Evolutionary conservation across 2,329 filamentous ascomycete genomes (phyloP).

Genomic region (Botryotinia convoluta): DNA sequence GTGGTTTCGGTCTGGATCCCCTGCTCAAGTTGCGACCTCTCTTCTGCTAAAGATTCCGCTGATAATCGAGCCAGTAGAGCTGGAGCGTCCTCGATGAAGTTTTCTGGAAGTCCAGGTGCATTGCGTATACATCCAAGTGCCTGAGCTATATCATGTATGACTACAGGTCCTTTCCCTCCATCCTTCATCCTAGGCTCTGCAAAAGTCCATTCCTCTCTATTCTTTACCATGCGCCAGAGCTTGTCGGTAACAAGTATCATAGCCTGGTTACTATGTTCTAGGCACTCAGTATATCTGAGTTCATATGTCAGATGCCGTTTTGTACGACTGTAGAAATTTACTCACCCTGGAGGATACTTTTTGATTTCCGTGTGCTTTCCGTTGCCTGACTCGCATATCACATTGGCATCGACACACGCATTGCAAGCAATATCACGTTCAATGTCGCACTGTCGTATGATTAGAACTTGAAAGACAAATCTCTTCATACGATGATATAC

Average conservation of each 20-base stretch:
- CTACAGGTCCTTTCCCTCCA: conserved; percentile 9
- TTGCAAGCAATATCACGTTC: conserved; percentile 8
- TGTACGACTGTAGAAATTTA: neutral
- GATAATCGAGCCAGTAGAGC: neutral
- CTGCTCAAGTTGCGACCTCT: neutral
- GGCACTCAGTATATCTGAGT: conserved; percentile 7
- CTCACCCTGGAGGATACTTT: conserved; percentile 10
- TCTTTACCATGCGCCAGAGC: conserved; percentile 1
- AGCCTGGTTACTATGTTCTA: conserved; percentile 1
- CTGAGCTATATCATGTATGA: conserved; percentile 14
- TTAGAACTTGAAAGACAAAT: neutral
- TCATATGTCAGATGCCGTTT: neutral
- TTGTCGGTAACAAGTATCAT: conserved; percentile 13
- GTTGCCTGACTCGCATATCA: conserved; percentile 5
- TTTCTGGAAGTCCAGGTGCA: conserved; percentile 5
- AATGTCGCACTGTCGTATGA: conserved; percentile 4
- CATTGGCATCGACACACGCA: conserved; percentile 15
- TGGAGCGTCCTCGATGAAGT: neutral
- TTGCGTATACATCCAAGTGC: conserved; percentile 12
- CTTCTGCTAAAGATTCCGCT: neutral
- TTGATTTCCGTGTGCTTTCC: conserved; percentile 13
- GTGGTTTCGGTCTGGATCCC: neutral
- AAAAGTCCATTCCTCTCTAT: conserved; percentile 8
- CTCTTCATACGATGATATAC: neutral
- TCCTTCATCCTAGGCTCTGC: conserved; percentile 12